Base-by-base conservation (phyloP, 176 grass and related monocot genomes). In the Cenchrus purpureus region DNA sequence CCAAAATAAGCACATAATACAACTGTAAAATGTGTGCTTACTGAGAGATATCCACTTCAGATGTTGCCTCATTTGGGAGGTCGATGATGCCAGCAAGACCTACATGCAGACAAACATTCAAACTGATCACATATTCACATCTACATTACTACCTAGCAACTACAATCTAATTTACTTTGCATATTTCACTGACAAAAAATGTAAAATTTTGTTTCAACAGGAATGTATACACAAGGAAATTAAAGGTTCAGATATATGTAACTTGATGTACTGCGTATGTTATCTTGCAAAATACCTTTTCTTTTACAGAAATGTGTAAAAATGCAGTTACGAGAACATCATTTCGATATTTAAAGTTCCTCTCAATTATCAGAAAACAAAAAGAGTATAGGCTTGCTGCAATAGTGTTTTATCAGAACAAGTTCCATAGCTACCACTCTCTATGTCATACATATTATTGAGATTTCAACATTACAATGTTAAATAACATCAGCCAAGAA, bases 81-180 rank as follows among this genome's bases (percentile, higher is more conserved):
- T 91, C 80, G 0, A 84, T 91, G 76, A 91, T 91, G 34, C 89
- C 69, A 79, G 75, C 89, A 74, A 90, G 80, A 84, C 89, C 89
- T 91, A 79, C 61, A 91, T 67, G 49, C 16, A 75, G 29, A 52
- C 22, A 86, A 3, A 48, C 50, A 78, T 87, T 79, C 10, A 68
- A 68, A 83, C 19, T 83, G 5, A 50, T 75, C 51, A 74, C 6
- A 50, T 71, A 12, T 68, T 75, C 51, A 74, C 6, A 50, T 71
- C 17, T 68, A 79, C 62, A 45, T 62, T 5, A 12, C 52, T 12
- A 68, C 14, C 43, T 62, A 62, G 59, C 25, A 16, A 60, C 20
- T 71, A 12, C 44, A 68, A 68, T 43, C 34, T 44, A 40, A 20
- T 20, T 44, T 43, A 20, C 15, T 37, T 8, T 20, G 37, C 25